These are phyloP conservation scores for Myochromella boudieri DNA, from an alignment of 768 basidiomycete species.

Conservation along the genomic window DNA sequence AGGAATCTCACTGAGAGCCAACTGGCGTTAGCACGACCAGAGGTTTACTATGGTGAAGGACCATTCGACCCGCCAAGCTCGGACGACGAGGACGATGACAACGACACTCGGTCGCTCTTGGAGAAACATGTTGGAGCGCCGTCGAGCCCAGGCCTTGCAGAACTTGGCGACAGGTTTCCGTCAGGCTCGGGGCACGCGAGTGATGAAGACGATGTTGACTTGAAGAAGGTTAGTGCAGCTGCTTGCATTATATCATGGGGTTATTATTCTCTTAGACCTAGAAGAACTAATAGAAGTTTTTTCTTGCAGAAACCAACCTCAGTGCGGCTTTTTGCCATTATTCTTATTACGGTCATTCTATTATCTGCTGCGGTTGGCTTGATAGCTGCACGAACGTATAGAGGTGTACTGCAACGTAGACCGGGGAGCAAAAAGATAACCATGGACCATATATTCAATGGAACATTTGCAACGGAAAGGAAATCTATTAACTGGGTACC, in stretches of 20 bases:
- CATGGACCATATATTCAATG: slow-evolving; percentile 92
- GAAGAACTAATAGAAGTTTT: background rate
- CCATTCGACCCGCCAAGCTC: slow-evolving; percentile 78
- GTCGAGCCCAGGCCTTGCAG: slow-evolving; percentile 27
- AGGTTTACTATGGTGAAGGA: slow-evolving; percentile 71
- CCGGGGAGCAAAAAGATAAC: slow-evolving; percentile 67
- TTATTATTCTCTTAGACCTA: background rate
- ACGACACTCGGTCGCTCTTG: slow-evolving; percentile 33
- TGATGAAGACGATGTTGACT: slow-evolving; percentile 4
- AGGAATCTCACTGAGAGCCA: slow-evolving; percentile 10
- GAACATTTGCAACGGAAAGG: slow-evolving; percentile 63
- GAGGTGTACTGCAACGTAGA: slow-evolving; percentile 48
- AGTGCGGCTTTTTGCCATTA: slow-evolving; percentile 60
- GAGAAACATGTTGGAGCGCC: slow-evolving; percentile 38
- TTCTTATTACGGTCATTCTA: slow-evolving; percentile 55
- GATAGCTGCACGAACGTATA: slow-evolving; percentile 75
- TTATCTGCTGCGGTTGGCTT: slow-evolving; percentile 72
- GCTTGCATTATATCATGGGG: too few species aligned
- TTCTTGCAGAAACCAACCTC: slow-evolving; percentile 46
- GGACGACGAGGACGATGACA: slow-evolving; percentile 63
- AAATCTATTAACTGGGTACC: slow-evolving; percentile 79
- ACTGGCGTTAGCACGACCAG: slow-evolving; percentile 19
- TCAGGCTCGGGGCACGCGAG: slow-evolving; percentile 9
- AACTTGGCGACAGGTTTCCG: slow-evolving; percentile 13
- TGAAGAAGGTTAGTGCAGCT: slow-evolving; percentile 10